phyloP scores from a whole-genome alignment of 2,329 filamentous ascomycete species.

The Colletotrichum tropicicola region DNA sequence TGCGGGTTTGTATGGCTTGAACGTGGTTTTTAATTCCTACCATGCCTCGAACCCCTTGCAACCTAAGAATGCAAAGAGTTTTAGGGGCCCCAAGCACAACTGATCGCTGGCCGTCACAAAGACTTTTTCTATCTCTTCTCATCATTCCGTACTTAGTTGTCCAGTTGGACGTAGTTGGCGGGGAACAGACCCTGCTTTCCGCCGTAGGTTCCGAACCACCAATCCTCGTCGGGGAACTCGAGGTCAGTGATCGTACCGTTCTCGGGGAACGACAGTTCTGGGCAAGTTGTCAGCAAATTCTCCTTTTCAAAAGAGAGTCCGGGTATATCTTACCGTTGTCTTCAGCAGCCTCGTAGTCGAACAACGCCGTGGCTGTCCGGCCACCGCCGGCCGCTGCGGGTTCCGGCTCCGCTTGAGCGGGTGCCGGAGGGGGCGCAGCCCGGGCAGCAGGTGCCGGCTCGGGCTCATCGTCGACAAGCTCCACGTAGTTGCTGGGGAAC shows the following conservation, averaged over 20 bases:
- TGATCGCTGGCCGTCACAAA: constrained; percentile 20
- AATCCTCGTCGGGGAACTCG: constrained; percentile 97
- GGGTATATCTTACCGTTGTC: constrained; percentile 76
- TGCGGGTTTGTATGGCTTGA: no score
- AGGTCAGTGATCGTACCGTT: constrained; percentile 83
- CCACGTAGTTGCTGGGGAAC: constrained; percentile 98
- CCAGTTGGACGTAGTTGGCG: constrained; percentile 73
- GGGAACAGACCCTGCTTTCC: constrained; percentile 87
- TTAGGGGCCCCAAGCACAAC: background rate
- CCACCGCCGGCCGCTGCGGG: constrained; percentile 48
- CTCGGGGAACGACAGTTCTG: constrained; percentile 85
- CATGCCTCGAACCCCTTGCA: background rate
- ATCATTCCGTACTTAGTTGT: constrained; percentile 40
- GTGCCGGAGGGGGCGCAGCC: constrained; percentile 42
- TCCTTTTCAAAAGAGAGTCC: background rate
- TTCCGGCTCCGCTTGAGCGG: constrained; percentile 46
- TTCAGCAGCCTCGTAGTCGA: constrained; percentile 97
- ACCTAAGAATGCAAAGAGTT: background rate
- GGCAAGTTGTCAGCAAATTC: constrained; percentile 36
- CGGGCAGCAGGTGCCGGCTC: constrained; percentile 45
- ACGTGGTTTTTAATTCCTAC: constrained; percentile 6
- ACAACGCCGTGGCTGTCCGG: constrained; percentile 83
- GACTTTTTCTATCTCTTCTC: constrained; percentile 24
- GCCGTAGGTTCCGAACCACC: constrained; percentile 92
- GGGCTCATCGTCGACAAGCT: constrained; percentile 74